Evolutionary conservation across 495 filamentous ascomycete genomes (phyloP).

Genomic region (Penicillium argentinense): DNA sequence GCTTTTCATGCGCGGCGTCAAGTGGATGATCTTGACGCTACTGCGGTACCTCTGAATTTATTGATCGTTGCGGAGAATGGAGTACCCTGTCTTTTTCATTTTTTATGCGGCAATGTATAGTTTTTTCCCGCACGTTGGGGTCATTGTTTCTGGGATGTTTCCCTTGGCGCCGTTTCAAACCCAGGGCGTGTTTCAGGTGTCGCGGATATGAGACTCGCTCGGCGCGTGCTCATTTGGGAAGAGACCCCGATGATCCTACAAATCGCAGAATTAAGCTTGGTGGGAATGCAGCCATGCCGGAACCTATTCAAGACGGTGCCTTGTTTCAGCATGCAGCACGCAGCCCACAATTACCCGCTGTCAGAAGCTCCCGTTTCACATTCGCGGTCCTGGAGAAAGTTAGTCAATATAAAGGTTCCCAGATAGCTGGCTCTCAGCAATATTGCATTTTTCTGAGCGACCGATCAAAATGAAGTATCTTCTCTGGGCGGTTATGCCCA

Average conservation of each 20-base stretch:
- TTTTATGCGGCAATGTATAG: too few relatives aligned
- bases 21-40: background rate
- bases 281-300: background rate
- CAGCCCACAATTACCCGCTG: background rate
- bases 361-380: background rate
- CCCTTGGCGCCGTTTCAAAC: background rate
- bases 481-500: constrained; percentile 3
- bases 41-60: too few relatives aligned
- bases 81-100: too few relatives aligned
- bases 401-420: background rate
- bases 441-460: background rate
- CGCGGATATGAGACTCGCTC: background rate
- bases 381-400: background rate
- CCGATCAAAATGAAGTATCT: background rate
- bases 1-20: background rate
- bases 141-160: background rate
- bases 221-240: constrained; percentile 6
- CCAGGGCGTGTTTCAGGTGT: background rate
- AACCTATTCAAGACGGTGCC: background rate
- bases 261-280: background rate
- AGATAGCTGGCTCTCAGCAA: too few relatives aligned
- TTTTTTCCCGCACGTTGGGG: background rate
- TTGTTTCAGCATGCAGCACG: background rate
- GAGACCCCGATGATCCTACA: background rate
- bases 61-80: too few relatives aligned